Percentiles rank a stretch among this genome's conserved stretches.
Conservation (phyloP, 2,329 filamentous ascomycete genomes). For the Penicillium verrucosum region DNA sequence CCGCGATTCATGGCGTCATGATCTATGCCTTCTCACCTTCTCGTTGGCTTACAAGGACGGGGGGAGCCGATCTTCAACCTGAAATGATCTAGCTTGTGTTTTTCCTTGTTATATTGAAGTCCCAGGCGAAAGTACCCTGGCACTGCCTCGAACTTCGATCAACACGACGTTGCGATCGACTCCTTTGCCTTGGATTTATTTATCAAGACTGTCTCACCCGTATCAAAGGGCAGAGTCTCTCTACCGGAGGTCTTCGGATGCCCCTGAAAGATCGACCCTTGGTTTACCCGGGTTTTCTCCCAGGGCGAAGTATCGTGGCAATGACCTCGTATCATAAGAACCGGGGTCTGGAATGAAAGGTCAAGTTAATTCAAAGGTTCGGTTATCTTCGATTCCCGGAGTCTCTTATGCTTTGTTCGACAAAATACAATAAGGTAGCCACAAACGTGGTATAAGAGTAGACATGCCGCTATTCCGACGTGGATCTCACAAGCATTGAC, state of each 20-base stretch:
- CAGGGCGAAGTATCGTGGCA: neutral
- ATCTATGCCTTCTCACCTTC: neutral
- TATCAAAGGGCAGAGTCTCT: neutral
- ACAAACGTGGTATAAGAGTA: neutral
- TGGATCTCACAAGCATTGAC: neutral
- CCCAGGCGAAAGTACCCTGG: slow-evolving; percentile 10
- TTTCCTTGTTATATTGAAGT: neutral
- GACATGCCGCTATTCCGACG: neutral
- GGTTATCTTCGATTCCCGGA: neutral
- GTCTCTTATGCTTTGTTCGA: neutral
- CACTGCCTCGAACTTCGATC: slow-evolving; percentile 19
- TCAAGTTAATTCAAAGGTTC: neutral
- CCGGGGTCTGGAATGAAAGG: neutral
- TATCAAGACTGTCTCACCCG: slow-evolving; percentile 3
- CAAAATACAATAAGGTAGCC: neutral
- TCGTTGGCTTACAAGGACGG: slow-evolving; percentile 9
- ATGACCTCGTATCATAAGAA: neutral
- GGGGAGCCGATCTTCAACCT: slow-evolving; percentile 15
- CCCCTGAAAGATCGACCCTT: neutral
- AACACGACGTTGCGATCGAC: slow-evolving; percentile 5
- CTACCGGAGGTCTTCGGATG: neutral
- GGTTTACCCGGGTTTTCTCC: neutral
- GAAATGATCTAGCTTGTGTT: slow-evolving; percentile 5
- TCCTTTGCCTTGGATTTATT: slow-evolving; percentile 2
- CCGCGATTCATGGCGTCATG: slow-evolving; percentile 20